Evolutionary conservation across 192 early-diverging fungal species (phyloP), one percentile per base, ranked within the genome.

Genomic region (Coemansia sp.): DNA sequence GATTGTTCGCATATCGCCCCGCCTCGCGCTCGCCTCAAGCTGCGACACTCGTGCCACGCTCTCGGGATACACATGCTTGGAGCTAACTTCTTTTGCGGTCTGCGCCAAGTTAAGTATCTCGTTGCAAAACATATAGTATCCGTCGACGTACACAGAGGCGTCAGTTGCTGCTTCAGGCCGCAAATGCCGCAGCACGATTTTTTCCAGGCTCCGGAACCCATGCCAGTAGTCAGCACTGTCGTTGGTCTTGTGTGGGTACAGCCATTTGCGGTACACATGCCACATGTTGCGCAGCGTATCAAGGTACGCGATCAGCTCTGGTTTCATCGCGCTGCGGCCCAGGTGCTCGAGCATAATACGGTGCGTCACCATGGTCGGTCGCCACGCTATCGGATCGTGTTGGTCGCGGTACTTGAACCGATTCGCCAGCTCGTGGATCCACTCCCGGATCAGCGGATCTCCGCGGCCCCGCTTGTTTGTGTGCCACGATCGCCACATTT

Each of bases 281-380:
- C 75, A 78, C 25, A 36, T 20, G 0, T 21, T 9, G 10, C 54
- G 57, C 11, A 78, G 58, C 26, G 68, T 34, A 1, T 2, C 11
- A 10, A 50, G 60, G 34, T 79, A 66, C 11, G 14, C n/a, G 5
- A 42, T 14, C 3, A 57, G 19, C n/a, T 66, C 38, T 0, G n/a
- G 19, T 0, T 57, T 60, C n/a, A 25, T 8, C 10, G 49, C 36
- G 0, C 10, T 54, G 21, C 53, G 53, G 17, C 22, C 53, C 46
- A 79, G 20, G 1, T 36, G 20, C 42, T 63, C 68, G 14, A 73
- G 22, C n/a, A 79, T 38, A 4, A 73, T n/a, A 26, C 42, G 46
- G 47, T 79, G 76, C 10, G 76, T 79, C 11, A 51, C 60, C 64
- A 70, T 20, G 1, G 66, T 73, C 12, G 76, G 76, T 53, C 69